Conservation (phyloP, 2,329 filamentous ascomycete genomes). For the Penicillium aurantiogriseum region DNA sequence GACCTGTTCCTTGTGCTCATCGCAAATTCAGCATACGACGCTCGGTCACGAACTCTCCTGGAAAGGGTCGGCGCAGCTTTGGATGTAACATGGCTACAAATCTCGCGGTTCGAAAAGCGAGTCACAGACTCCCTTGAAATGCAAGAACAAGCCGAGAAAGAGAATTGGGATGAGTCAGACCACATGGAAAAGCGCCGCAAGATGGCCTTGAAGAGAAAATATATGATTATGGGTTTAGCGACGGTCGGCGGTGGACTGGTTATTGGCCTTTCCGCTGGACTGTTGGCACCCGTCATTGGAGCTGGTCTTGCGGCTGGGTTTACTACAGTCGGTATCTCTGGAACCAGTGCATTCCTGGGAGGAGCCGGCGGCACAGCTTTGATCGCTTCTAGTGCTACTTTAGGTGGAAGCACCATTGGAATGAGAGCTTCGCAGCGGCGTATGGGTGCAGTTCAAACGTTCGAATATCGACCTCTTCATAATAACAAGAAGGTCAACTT, state of each 20-base stretch:
- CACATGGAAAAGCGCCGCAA: constrained; percentile 87
- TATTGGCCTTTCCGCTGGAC: constrained; percentile 88
- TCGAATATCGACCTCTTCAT: constrained; percentile 92
- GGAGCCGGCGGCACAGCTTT: constrained; percentile 90
- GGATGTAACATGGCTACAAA: constrained; percentile 84
- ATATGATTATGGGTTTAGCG: constrained; percentile 93
- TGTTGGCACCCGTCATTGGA: constrained; percentile 90
- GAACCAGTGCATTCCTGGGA: constrained; percentile 83
- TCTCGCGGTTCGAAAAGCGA: constrained; percentile 93
- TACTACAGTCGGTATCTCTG: constrained; percentile 88
- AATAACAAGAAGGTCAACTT: constrained; percentile 98
- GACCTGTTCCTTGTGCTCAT: constrained; percentile 95
- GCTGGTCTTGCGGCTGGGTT: constrained; percentile 91
- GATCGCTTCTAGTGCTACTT: constrained; percentile 84
- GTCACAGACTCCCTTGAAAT: constrained; percentile 96
- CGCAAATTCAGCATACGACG: constrained; percentile 90
- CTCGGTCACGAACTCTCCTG: constrained; percentile 78
- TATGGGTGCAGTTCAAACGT: constrained; percentile 90
- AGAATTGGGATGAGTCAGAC: constrained; percentile 96
- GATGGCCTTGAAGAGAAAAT: constrained; percentile 73
- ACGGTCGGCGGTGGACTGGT: constrained; percentile 93
- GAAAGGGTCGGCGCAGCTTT: constrained; percentile 79
- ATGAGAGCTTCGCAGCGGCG: constrained; percentile 80
- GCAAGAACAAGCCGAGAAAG: constrained; percentile 90
- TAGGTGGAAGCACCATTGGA: constrained; percentile 84